Base-by-base conservation (phyloP, 2,329 filamentous ascomycete species). In the Conoideocrella luteorostrata region DNA sequence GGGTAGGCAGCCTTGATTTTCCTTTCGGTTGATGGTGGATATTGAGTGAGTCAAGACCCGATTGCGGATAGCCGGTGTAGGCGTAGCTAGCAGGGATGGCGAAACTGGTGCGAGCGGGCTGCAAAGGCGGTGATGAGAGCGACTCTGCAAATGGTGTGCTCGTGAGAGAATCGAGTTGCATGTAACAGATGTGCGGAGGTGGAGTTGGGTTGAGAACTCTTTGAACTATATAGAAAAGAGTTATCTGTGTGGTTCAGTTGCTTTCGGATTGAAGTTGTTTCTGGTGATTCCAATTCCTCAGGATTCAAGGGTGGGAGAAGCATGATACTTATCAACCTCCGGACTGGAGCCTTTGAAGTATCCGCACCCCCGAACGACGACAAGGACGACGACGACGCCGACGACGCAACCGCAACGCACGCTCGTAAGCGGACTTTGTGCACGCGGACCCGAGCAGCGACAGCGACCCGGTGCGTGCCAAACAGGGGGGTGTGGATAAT, bases 401-500 rank as follows among this genome's bases (percentile, higher is more conserved):
- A 45, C 46, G 39, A 55, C 56, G 56, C 38, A 39, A 13, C 21
- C 30, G 46, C 55, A 51, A 47, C 49, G 48, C 47, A 48, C 50
- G 52, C 47, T 47, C 50, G 51, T 50, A 52, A 50, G 53, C 60
- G 60, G 60, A 61, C 50, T 63, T 61, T 61, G 57, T 50, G 47
- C 50, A 52, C 52, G 55, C 57, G 56, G 55, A 50, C 57, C 58
- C 58, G 58, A 58, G 53, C 50, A 56, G 12, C 51, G 49, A 50
- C 48, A 48, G 47, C 43, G 39, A 33, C 41, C 41, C 44, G 23
- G 39, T 18, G 30, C 32, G 36, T 42, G 40, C 41, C 42, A 43
- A 36, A 30, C 35, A 39, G 33, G 42, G 47, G 49, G 49, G 51
- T 35, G 55, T 43, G 44, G 39, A 33, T 29, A 17, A n/a, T n/a